Conservation (phyloP, 1,284 basidiomycete species). For the Microbotryomycetes sp. region DNA sequence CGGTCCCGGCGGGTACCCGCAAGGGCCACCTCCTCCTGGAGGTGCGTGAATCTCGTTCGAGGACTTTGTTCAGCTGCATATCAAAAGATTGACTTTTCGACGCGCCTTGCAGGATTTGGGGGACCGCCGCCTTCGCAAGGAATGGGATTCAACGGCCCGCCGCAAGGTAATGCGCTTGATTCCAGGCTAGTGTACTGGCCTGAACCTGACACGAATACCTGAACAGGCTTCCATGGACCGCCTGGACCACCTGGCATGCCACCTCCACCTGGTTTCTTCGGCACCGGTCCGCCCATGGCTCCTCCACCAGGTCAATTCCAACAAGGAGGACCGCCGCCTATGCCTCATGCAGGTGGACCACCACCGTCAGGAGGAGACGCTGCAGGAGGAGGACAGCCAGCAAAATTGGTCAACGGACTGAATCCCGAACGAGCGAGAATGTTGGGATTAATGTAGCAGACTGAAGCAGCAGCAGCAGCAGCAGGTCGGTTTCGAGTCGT, state of each 20-base stretch:
- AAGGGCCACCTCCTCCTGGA: background rate
- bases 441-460: constrained; percentile 27
- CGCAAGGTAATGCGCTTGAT: constrained; percentile 6
- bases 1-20: background rate
- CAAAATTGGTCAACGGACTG: constrained; percentile 28
- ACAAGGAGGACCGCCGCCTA: background rate
- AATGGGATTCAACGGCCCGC: background rate
- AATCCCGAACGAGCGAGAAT: constrained; percentile 28
- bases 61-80: too few relatives aligned
- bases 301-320: background rate
- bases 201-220: background rate
- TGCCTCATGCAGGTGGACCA: too few relatives aligned
- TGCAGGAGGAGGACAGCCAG: background rate
- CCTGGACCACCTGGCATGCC: constrained; percentile 22
- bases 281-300: background rate
- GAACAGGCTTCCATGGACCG: constrained; percentile 6
- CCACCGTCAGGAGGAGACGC: background rate
- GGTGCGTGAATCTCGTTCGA: background rate
- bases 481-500: too few relatives aligned
- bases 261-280: constrained; percentile 19
- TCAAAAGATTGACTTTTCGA: background rate
- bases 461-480: too few relatives aligned
- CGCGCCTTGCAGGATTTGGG: background rate
- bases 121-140: too few relatives aligned
- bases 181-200: too few relatives aligned